Conservation (phyloP, 2,329 filamentous ascomycete genomes). For the Ceratocystis papillata region DNA sequence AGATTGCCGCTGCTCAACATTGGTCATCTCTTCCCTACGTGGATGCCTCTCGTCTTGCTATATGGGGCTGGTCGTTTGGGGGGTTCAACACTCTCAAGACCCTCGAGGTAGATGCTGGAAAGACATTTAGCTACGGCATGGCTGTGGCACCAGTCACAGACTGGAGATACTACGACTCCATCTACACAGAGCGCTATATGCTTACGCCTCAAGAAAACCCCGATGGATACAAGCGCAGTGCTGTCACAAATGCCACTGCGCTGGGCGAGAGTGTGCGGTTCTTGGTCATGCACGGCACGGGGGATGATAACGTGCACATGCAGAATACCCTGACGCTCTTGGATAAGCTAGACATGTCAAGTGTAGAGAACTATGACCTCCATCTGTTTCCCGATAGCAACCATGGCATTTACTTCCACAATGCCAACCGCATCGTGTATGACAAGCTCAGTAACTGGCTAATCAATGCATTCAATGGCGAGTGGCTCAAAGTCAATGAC, state of each 20-base stretch:
- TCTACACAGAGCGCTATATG: conserved; percentile 98
- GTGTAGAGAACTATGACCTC: conserved; percentile 87
- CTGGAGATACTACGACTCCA: conserved; percentile 88
- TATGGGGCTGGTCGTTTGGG: conserved; percentile 98
- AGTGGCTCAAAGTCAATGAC: conserved; percentile 59
- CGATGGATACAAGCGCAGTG: conserved; percentile 62
- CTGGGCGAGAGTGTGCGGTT: conserved; percentile 72
- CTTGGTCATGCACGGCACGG: conserved; percentile 89
- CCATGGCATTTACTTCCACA: conserved; percentile 90
- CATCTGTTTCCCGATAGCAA: conserved; percentile 95
- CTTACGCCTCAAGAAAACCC: conserved; percentile 77
- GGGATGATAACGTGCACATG: conserved; percentile 94
- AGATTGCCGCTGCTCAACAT: conserved; percentile 78
- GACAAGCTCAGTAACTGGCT: conserved; percentile 90
- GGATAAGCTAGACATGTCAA: conserved; percentile 70
- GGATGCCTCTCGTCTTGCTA: conserved; percentile 69
- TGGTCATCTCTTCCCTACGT: conserved; percentile 77
- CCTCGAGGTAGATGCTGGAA: conserved; percentile 77
- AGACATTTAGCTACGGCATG: conserved; percentile 94
- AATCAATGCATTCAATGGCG: conserved; percentile 93
- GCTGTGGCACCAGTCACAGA: conserved; percentile 97
- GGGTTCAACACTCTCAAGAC: conserved; percentile 94
- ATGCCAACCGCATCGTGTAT: conserved; percentile 82
- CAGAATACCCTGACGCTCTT: conserved; percentile 85
- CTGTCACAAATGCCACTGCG: conserved; percentile 62